Evolutionary conservation across 192 early-diverging fungal species (phyloP).

Genomic region (Geosiphon pyriformis): DNA sequence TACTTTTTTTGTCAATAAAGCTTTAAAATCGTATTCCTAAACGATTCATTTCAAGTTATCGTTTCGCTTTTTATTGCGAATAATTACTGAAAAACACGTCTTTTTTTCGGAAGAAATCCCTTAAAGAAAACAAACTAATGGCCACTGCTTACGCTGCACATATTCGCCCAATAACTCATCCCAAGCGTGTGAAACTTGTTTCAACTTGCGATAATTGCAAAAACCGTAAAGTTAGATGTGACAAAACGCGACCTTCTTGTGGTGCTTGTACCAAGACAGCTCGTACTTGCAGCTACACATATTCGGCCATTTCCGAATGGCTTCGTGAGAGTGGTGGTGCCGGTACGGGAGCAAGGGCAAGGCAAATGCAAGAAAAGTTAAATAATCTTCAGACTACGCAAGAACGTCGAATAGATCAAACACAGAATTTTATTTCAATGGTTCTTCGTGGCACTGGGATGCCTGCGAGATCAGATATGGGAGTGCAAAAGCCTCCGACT

Average conservation of each 20-base stretch:
- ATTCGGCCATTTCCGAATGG: neutral
- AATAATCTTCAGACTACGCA: neutral
- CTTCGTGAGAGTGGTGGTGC: slow-evolving; percentile 4
- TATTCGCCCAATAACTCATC: neutral
- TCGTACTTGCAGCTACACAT: neutral
- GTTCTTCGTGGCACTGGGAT: neutral
- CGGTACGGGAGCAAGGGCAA: neutral
- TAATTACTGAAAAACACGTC: too few species aligned
- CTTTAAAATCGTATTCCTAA: too few species aligned
- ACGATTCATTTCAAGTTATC: too few species aligned
- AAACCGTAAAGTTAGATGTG: slow-evolving; percentile 17
- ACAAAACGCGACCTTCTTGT: slow-evolving; percentile 13
- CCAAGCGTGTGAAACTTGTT: slow-evolving; percentile 11
- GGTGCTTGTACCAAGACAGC: slow-evolving; percentile 11
- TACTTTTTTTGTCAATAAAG: too few species aligned
- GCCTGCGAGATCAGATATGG: neutral
- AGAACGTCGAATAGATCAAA: neutral
- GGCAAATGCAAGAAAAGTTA: neutral
- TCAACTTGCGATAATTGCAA: slow-evolving; percentile 22
- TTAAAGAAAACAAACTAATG: too few species aligned
- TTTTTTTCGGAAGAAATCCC: too few species aligned
- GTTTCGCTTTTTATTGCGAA: too few species aligned
- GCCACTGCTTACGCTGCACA: neutral
- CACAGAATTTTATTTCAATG: slow-evolving; percentile 1
- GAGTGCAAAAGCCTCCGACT: neutral